phyloP scores from a whole-genome alignment of 192 early-diverging fungal species.

The Kappamyces sp. region DNA sequence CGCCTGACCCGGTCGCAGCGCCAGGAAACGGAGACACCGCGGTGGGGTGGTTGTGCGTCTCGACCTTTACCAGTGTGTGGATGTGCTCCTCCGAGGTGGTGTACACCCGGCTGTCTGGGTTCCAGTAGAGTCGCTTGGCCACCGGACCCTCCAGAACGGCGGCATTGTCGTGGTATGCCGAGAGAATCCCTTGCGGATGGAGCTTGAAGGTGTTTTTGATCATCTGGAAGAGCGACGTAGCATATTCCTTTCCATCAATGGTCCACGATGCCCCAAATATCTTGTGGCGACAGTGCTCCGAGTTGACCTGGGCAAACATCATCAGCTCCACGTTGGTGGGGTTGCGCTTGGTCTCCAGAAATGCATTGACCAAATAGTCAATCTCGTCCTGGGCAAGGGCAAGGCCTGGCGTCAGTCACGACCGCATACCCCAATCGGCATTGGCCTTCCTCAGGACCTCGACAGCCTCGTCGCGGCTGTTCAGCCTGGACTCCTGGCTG shows the following conservation, averaged over 20 bases:
- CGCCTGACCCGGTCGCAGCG: constrained; percentile 96
- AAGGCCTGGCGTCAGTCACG: constrained; percentile 30
- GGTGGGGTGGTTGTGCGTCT: constrained; percentile 99
- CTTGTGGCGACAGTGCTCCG: constrained; percentile 99
- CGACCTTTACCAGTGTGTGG: constrained; percentile 93
- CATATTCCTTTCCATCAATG: constrained; percentile 77
- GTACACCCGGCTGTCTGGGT: constrained; percentile 48
- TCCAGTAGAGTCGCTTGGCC: constrained; percentile 47
- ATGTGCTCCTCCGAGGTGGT: constrained; percentile 60
- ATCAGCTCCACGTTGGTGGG: constrained; percentile 99
- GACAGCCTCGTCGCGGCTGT: constrained; percentile 11
- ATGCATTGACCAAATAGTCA: constrained; percentile 85
- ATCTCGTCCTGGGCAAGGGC: constrained; percentile 97
- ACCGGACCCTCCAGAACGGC: constrained; percentile 82
- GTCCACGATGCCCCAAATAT: constrained; percentile 99
- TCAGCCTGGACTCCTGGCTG: constrained; percentile 38
- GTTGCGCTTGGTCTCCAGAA: constrained; percentile 59
- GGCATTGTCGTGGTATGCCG: constrained; percentile 98
- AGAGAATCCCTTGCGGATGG: constrained; percentile 76
- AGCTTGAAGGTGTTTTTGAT: constrained; percentile 88
- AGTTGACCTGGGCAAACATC: constrained; percentile 99
- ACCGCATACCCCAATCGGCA: constrained; percentile 61
- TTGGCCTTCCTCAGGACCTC: constrained; percentile 71
- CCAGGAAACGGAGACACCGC: constrained; percentile 98
- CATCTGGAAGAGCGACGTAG: constrained; percentile 89